A percentile compares a stretch with the other conserved stretches of the same genome.
These are phyloP conservation scores for Termitomyces sp. DNA, from an alignment of 768 basidiomycete genomes.

Conservation along the genomic window DNA sequence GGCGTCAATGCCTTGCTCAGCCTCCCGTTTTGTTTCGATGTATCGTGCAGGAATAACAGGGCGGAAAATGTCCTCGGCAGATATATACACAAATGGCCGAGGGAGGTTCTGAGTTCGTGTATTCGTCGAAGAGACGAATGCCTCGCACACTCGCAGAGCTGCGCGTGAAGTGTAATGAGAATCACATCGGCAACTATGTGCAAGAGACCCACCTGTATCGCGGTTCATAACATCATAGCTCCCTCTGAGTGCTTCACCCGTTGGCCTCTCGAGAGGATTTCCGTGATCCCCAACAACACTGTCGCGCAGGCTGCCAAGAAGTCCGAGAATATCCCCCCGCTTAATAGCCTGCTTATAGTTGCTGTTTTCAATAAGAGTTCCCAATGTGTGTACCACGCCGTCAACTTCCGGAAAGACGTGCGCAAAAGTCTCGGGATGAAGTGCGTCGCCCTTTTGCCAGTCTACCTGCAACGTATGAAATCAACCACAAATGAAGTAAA, in stretches of 20 bases:
- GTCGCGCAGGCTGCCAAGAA: constrained; percentile 44
- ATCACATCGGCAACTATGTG: not conserved
- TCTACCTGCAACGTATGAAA: constrained; percentile 56
- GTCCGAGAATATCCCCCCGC: constrained; percentile 52
- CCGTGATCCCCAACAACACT: constrained; percentile 35
- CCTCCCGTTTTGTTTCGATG: constrained; percentile 92
- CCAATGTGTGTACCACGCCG: constrained; percentile 92
- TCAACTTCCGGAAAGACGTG: constrained; percentile 62
- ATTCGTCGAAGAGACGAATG: constrained; percentile 54
- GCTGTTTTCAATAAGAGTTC: constrained; percentile 80
- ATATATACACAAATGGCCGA: constrained; percentile 89
- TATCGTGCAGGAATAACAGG: constrained; percentile 85
- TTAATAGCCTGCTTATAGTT: constrained; percentile 77
- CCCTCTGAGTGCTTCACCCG: constrained; percentile 30
- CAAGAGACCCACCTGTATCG: constrained; percentile 70
- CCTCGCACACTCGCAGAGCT: constrained; percentile 78
- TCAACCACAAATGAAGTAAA: constrained; percentile 7
- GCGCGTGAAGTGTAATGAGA: constrained; percentile 8
- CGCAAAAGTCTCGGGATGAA: constrained; percentile 71
- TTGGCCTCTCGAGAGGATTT: constrained; percentile 59
- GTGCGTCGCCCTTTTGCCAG: constrained; percentile 85
- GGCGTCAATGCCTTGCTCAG: constrained; percentile 67
- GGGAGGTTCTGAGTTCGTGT: constrained; percentile 28
- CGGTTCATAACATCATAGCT: constrained; percentile 84
- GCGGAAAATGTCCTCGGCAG: constrained; percentile 91